Conservation (phyloP, 306 rosid genomes). For the Gastrolobium bilobum region DNA sequence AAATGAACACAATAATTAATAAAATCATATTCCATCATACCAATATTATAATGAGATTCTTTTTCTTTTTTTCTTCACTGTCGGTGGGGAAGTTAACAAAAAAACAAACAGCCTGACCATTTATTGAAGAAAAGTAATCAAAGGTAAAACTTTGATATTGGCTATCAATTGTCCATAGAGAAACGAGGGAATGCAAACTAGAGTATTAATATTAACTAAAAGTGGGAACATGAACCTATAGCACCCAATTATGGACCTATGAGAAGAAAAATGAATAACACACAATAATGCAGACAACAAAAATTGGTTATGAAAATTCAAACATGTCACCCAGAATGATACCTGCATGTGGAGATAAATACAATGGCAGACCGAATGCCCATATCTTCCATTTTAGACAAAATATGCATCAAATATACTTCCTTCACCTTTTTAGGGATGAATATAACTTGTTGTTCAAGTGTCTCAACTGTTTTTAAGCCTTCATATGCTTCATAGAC, state of each 20-base stretch:
- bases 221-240: slow-evolving; percentile 1
- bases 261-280: slow-evolving; percentile 32
- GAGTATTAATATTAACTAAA: slow-evolving; percentile 14
- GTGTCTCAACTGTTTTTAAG: slow-evolving; percentile 80
- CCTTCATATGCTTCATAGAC: slow-evolving; percentile 88
- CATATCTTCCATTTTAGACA: slow-evolving; percentile 82
- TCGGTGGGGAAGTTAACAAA: not conserved
- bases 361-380: slow-evolving; percentile 83
- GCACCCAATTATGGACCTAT: not conserved
- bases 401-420: slow-evolving; percentile 74
- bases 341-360: slow-evolving; percentile 86
- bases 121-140: slow-evolving; percentile 12
- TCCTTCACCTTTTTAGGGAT: slow-evolving; percentile 80
- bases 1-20: not conserved
- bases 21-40: not conserved
- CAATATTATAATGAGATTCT: not conserved
- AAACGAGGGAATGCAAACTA: slow-evolving; percentile 26
- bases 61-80: not conserved
- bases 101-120: not conserved
- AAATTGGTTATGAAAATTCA: slow-evolving; percentile 19
- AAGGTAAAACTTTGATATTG: not conserved
- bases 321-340: slow-evolving; percentile 45
- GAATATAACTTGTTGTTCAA: slow-evolving; percentile 73
- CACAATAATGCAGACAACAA: slow-evolving; percentile 7
- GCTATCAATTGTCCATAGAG: not conserved